Evolutionary conservation across 2,329 filamentous ascomycete species (phyloP).

Genomic region (Salinomyces thailandicus): DNA sequence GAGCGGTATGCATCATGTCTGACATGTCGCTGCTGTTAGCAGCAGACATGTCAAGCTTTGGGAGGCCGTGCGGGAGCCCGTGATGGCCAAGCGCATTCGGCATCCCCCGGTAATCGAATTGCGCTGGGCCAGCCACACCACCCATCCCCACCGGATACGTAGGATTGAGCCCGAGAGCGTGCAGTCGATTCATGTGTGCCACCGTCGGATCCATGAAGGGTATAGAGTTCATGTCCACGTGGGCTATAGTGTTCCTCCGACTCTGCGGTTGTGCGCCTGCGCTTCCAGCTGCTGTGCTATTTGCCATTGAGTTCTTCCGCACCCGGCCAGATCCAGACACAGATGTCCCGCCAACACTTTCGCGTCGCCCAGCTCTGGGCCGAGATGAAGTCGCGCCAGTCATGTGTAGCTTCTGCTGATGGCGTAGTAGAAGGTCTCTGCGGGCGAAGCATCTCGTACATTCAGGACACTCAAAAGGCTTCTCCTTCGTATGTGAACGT

Average conservation of each 20-base stretch:
- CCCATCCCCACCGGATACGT: constrained; percentile 39
- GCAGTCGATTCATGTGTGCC: constrained; percentile 18
- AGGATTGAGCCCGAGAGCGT: constrained; percentile 15
- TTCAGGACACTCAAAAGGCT: constrained; percentile 94
- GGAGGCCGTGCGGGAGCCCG: constrained; percentile 56
- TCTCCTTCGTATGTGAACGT: constrained; percentile 96
- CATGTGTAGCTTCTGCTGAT: constrained; percentile 98
- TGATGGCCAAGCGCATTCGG: constrained; percentile 57
- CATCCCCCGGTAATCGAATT: constrained; percentile 62
- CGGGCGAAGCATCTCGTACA: constrained; percentile 91
- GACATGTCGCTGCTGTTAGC: constrained; percentile 51
- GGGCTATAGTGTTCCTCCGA: constrained; percentile 90
- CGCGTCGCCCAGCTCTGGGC: constrained; percentile 70
- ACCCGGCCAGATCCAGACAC: constrained; percentile 59
- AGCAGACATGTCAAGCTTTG: constrained; percentile 71
- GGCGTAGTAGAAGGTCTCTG: constrained; percentile 78
- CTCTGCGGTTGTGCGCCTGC: constrained; percentile 59
- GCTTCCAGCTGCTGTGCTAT: constrained; percentile 40
- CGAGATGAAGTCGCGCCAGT: constrained; percentile 78
- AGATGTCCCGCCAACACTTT: constrained; percentile 69
- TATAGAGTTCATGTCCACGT: constrained; percentile 69
- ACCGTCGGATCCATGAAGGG: constrained; percentile 33
- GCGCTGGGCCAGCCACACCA: constrained; percentile 47
- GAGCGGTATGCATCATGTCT: constrained; percentile 67
- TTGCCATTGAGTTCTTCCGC: constrained; percentile 84